Base-by-base conservation (phyloP, 1,139 yeast species). In the Pichia kudriavzevii region DNA sequence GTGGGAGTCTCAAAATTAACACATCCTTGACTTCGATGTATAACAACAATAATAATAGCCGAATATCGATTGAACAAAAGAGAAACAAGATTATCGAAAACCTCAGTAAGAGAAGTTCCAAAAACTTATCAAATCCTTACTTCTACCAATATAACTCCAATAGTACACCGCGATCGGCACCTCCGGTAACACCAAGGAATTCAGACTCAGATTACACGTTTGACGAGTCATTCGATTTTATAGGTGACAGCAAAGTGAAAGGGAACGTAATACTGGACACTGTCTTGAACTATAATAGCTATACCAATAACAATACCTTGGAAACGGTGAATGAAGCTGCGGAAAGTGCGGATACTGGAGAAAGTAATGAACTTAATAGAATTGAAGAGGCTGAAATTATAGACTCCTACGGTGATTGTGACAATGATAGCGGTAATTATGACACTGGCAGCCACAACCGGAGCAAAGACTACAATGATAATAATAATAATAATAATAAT, bases 71-170 rank as follows among this genome's bases (percentile, higher is more conserved):
- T 7, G 43, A 39, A 30, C 31, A 32, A 17, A 39, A 39, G 22
- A 20, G 28, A 16, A 23, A 26, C 10, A 21, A 26, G 14, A 39
- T 39, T 11, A 34, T 39, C 12, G 22, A 27, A 21, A 21, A 19
- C 22, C 20, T 39, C 7, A 34, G 27, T 25, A 39, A 28, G 22
- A 26, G 38, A 28, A 29, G 34, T 22, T 39, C 43, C 2, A 39
- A 32, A n/a, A 39, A 39, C 23, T 11, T 26, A 7, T 31, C 33
- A 11, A 36, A 31, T 22, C 43, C 43, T 10, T 40, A 40, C 24
- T 40, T 40, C 20, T 40, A 38, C 31, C 43, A 40, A 27, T 40
- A 35, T 20, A 30, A 31, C 10, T 9, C 33, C 3, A 24, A 30
- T 13, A 27, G 10, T 12, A 38, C 35, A 16, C 42, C 42, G n/a